Percentiles rank a stretch among this genome's conserved stretches.
Evolutionary conservation across 441 rosid species (phyloP).

Genomic region (Arabidopsis hybrid): DNA sequence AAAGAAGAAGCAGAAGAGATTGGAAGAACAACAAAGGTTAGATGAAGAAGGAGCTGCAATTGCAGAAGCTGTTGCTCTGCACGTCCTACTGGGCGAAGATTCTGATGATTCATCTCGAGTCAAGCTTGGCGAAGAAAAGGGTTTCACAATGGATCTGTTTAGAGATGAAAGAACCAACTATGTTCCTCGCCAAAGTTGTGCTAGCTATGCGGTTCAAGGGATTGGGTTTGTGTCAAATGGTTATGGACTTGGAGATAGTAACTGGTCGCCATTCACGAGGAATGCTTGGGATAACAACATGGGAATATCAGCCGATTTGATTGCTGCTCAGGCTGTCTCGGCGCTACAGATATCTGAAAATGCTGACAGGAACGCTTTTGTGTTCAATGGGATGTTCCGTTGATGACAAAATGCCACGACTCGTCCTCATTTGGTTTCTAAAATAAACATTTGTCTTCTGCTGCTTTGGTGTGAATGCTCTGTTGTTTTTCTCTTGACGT

Average conservation of each 20-base stretch:
- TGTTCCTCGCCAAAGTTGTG: constrained; percentile 48
- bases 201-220: constrained; percentile 56
- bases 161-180: constrained; percentile 52
- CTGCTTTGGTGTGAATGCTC: constrained; percentile 30
- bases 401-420: constrained; percentile 36
- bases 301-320: constrained; percentile 66
- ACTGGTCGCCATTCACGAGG: constrained; percentile 63
- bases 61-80: constrained; percentile 98
- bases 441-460: constrained; percentile 5
- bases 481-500: constrained; percentile 6
- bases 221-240: constrained; percentile 64
- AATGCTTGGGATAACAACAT: constrained; percentile 57
- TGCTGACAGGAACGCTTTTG: constrained; percentile 57
- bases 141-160: constrained; percentile 55
- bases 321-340: constrained; percentile 89
- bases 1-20: constrained; percentile 87
- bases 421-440: neutral
- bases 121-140: constrained; percentile 58
- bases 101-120: constrained; percentile 75
- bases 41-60: constrained; percentile 99
- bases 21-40: constrained; percentile 94
- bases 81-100: constrained; percentile 88
- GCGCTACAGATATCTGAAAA: constrained; percentile 86
- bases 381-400: constrained; percentile 69
- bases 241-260: constrained; percentile 53